Conservation (phyloP, 2,329 filamentous ascomycete species). For the Aplosporella prunicola region DNA sequence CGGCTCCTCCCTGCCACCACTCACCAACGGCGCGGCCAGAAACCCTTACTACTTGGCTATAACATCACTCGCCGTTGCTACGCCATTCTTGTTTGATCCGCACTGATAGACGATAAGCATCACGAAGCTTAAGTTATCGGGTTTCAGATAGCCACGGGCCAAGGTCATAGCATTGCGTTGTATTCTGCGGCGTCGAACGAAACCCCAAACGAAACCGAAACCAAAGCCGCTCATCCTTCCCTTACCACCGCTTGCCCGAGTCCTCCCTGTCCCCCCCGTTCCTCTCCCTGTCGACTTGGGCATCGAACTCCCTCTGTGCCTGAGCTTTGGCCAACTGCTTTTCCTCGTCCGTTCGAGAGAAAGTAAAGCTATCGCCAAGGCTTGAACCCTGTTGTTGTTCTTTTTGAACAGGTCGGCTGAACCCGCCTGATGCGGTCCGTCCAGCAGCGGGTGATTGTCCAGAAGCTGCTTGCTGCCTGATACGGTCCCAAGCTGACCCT, state of each 20-base stretch:
- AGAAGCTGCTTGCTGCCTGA: constrained; percentile 27
- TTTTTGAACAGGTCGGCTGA: constrained; percentile 16
- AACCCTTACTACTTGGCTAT: too few species aligned
- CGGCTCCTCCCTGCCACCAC: too few species aligned
- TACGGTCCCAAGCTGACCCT: constrained; percentile 37
- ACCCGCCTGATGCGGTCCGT: constrained; percentile 9
- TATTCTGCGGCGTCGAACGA: too few species aligned
- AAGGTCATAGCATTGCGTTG: too few species aligned
- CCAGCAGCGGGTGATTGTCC: constrained; percentile 15
- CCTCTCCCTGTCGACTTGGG: constrained; percentile 39
- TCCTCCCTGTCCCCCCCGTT: constrained; percentile 35
- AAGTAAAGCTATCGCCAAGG: constrained; percentile 36
- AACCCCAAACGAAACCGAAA: too few species aligned
- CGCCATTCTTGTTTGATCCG: too few species aligned
- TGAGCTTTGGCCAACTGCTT: constrained; percentile 33
- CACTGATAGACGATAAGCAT: too few species aligned
- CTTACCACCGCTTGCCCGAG: constrained; percentile 22
- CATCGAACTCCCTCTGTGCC: constrained; percentile 43
- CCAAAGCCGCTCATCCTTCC: too few species aligned
- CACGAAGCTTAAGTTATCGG: too few species aligned
- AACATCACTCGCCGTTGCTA: too few species aligned
- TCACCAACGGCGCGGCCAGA: too few species aligned
- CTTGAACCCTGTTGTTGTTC: constrained; percentile 25
- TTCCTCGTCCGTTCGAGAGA: constrained; percentile 35
- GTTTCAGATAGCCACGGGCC: too few species aligned